Evolutionary conservation across 331 rosid genomes (phyloP), one percentile per base, ranked within the genome.

Genomic region (Rhamnella rubrinervis): DNA sequence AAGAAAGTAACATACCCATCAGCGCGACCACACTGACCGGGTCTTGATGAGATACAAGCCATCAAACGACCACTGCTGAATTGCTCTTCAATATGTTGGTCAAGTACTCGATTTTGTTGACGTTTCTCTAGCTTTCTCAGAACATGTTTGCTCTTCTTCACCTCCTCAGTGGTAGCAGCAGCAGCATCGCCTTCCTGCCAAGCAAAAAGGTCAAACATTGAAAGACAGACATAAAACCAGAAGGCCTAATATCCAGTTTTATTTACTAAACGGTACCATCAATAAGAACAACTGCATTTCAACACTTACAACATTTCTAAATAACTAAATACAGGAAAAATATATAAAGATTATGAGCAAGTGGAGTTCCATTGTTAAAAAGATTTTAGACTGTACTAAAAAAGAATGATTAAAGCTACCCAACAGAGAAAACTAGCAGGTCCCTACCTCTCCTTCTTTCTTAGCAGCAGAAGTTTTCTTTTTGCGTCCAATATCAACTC

Each of bases 11-110:
- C 81, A 1, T 77, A 85, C 95, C 95, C 95, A 81, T 88, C 91
- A 16, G 84, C 59, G 51, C 96, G 92, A 35, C 96, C 96, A 37
- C 96, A 89, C 69, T 89, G 96, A 14, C 96, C 96, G 69, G 91
- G 95, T 16, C 95, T 71, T 28, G 91, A 88, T 63, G 95, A 81
- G 67, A 88, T 88, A 52, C 87, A 85, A 59, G 95, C 95, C 75
- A 85, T 44, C 5, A 88, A 71, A 65, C 95, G 87, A 59, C 95
- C 95, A 25, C 92, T 69, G 6, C 85, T 71, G 46, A 89, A 89
- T 78, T 89, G 92, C 35, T 89, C 96, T 75, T 89, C 96, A 74
- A 89, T 86, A 40, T 89, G 96, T 31, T 72, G 15, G 57, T 82
- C 96, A 16, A 89, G 89, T 25, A 68, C 75, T 7, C 92, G 79